Percentiles rank a stretch among this genome's conserved stretches.
These are phyloP conservation scores for Chloranthus sessilifolius DNA, from an alignment of 164 flowering plant species.

Conservation along the genomic window DNA sequence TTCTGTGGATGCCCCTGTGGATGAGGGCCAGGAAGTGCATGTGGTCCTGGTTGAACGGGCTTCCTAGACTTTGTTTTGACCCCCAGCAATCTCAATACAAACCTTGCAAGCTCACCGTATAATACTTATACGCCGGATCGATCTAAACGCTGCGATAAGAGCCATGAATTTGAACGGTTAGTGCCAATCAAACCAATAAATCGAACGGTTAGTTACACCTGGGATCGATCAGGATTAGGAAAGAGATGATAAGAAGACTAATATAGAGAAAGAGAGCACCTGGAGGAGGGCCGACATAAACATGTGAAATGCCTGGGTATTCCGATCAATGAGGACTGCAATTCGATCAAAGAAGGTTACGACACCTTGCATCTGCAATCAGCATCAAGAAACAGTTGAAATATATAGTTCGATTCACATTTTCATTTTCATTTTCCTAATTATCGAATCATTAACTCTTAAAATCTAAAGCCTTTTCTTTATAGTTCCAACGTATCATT, in stretches of 20 bases:
- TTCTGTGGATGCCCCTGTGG: constrained; percentile 33
- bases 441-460: too few relatives aligned
- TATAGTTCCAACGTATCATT: too few relatives aligned
- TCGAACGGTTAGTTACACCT: too few relatives aligned
- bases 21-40: constrained; percentile 43
- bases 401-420: too few relatives aligned
- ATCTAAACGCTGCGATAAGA: constrained; percentile 69
- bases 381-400: constrained; percentile 1
- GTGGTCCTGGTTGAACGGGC: constrained; percentile 40
- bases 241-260: neutral
- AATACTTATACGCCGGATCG: constrained; percentile 73
- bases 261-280: constrained; percentile 30
- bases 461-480: too few relatives aligned
- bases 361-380: constrained; percentile 84
- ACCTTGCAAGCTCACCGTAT: constrained; percentile 92
- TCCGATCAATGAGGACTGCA: constrained; percentile 77
- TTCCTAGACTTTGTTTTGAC: constrained; percentile 59
- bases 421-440: too few relatives aligned
- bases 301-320: constrained; percentile 94
- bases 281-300: constrained; percentile 93
- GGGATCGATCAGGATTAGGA: too few relatives aligned
- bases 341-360: constrained; percentile 81
- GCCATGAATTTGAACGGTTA: neutral
- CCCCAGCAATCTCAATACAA: constrained; percentile 79
- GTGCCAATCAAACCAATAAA: too few relatives aligned